These are phyloP conservation scores for Orobanche coerulescens DNA, from an alignment of 257 asterid species.

Conservation along the genomic window DNA sequence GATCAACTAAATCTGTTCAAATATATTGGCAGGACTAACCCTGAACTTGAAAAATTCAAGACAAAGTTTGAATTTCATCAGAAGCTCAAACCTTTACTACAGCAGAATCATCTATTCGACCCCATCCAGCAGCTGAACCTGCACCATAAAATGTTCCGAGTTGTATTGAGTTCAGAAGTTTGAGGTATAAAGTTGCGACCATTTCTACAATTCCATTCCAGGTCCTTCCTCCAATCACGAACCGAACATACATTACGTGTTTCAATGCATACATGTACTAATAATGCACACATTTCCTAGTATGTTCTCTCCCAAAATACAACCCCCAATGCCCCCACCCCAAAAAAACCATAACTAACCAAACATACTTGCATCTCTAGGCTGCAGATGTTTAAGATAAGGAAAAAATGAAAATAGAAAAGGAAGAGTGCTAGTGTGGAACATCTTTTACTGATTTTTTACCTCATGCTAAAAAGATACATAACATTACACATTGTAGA, in stretches of 20 bases:
- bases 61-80: constrained; percentile 17
- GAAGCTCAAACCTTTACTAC: constrained; percentile 74
- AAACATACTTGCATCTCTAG: too few relatives aligned
- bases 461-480: too few relatives aligned
- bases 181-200: constrained; percentile 3
- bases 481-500: neutral
- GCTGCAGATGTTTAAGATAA: too few relatives aligned
- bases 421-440: too few relatives aligned
- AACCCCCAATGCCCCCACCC: too few relatives aligned
- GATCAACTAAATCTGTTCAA: neutral
- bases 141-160: constrained; percentile 24
- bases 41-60: neutral
- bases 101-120: constrained; percentile 85
- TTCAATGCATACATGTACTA: neutral
- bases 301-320: neutral
- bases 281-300: neutral
- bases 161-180: constrained; percentile 16
- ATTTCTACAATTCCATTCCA: too few relatives aligned
- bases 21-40: constrained; percentile 10
- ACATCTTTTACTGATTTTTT: too few relatives aligned
- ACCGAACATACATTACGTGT: neutral
- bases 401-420: too few relatives aligned
- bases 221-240: too few relatives aligned
- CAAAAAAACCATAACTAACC: too few relatives aligned
- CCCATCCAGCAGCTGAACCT: constrained; percentile 99